Evolutionary conservation across 192 early-diverging fungal genomes (phyloP).

Genomic region (Entophlyctis helioformis): DNA sequence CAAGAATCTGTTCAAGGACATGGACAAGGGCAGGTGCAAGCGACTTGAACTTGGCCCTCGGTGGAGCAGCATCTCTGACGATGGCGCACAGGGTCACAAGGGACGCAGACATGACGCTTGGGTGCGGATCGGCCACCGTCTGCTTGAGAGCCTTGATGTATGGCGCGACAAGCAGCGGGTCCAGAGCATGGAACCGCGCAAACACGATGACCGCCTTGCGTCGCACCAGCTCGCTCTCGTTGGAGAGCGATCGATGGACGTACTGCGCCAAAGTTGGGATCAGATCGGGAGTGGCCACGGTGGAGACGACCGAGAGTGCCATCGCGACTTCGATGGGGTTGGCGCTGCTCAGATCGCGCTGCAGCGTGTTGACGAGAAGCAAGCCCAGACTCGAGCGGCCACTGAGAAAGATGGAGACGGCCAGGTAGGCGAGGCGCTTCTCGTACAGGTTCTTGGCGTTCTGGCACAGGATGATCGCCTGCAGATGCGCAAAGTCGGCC

Average conservation of each 20-base stretch:
- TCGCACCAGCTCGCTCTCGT: neutral
- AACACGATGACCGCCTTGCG: neutral
- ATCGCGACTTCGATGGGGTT: neutral
- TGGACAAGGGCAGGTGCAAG: too few relatives aligned
- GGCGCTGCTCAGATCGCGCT: neutral
- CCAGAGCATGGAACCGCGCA: neutral
- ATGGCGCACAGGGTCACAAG: too few relatives aligned
- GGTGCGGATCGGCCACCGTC: constrained; percentile 1
- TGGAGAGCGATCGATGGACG: neutral
- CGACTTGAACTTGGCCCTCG: too few relatives aligned
- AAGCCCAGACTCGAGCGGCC: neutral
- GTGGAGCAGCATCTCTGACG: too few relatives aligned
- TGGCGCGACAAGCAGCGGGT: neutral
- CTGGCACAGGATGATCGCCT: constrained; percentile 2
- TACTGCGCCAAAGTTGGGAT: neutral
- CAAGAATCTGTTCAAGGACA: too few relatives aligned
- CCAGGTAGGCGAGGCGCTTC: constrained; percentile 2
- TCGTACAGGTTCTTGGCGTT: constrained; percentile 2
- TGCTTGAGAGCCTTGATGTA: neutral
- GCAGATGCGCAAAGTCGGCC: neutral
- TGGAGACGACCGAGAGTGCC: neutral
- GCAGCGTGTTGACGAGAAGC: constrained; percentile 4
- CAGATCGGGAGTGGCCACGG: constrained; percentile 1
- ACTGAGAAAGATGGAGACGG: constrained; percentile 1
- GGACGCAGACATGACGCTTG: constrained; percentile 4